phyloP scores from a whole-genome alignment of 345 rosid genomes.

The Aquilaria malaccensis region DNA sequence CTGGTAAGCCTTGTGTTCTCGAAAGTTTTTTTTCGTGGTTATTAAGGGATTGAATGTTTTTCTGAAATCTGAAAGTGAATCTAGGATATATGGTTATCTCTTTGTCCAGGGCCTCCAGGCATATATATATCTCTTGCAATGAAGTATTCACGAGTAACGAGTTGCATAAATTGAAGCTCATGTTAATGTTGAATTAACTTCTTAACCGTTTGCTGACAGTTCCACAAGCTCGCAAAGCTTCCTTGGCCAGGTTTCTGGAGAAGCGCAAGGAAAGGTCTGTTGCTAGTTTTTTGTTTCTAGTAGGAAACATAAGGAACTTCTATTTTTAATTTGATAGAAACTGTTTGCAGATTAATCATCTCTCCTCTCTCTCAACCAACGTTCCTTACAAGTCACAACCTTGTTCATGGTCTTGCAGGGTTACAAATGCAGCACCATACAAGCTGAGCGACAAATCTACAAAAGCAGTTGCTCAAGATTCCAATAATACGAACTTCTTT shows the following conservation, averaged over 20 bases:
- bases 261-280: slow-evolving; percentile 87
- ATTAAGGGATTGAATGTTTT: no score
- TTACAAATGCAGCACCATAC: slow-evolving; percentile 55
- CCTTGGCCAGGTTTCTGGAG: slow-evolving; percentile 93
- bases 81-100: no score
- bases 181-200: no score
- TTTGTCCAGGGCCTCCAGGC: no score
- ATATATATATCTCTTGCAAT: no score
- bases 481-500: slow-evolving; percentile 23
- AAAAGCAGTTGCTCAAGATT: slow-evolving; percentile 22
- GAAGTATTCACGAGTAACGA: no score
- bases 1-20: slow-evolving; percentile 34
- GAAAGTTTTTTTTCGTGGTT: neutral
- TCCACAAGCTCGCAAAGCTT: slow-evolving; percentile 93
- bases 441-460: slow-evolving; percentile 29
- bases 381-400: neutral
- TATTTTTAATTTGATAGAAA: neutral
- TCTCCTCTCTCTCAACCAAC: neutral
- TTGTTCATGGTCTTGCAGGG: slow-evolving; percentile 31
- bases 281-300: neutral
- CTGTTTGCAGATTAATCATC: no score
- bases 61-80: no score
- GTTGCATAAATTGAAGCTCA: no score
- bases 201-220: slow-evolving; percentile 20
- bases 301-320: neutral